phyloP scores from a whole-genome alignment of 257 asterid genomes.

The Penstemon newberryi region DNA sequence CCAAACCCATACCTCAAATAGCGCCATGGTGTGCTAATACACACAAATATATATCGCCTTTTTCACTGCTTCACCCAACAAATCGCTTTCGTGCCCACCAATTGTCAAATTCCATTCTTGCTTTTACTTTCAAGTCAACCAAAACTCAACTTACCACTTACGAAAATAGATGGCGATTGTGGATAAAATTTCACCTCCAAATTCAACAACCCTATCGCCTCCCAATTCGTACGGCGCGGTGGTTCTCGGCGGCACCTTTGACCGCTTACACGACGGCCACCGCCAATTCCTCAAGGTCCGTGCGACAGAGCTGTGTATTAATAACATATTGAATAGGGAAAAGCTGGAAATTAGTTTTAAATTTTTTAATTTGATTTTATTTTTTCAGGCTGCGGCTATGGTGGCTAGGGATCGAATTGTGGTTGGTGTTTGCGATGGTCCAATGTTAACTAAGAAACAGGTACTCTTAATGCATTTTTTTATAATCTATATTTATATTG shows the following conservation, averaged over 20 bases:
- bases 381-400: conserved; percentile 65
- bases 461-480: conserved; percentile 24
- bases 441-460: conserved; percentile 80
- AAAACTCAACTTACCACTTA: not conserved
- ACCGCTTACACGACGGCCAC: conserved; percentile 93
- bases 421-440: conserved; percentile 92
- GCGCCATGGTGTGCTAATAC: too few relatives aligned
- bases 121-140: not conserved
- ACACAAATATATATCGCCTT: too few relatives aligned
- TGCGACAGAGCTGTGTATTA: too few relatives aligned
- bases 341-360: too few relatives aligned
- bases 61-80: not conserved
- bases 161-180: conserved; percentile 36
- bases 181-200: conserved; percentile 36
- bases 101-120: not conserved
- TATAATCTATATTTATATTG: too few relatives aligned
- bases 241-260: conserved; percentile 95
- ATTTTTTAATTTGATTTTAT: not conserved
- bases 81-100: not conserved
- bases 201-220: conserved; percentile 37
- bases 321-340: too few relatives aligned
- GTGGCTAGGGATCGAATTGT: conserved; percentile 68
- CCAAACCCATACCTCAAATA: too few relatives aligned
- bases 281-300: conserved; percentile 86
- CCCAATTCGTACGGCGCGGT: conserved; percentile 69